A percentile compares a stretch with the other conserved stretches of the same genome.
Evolutionary conservation across 495 filamentous ascomycete genomes (phyloP).

Genomic region (Aspergillus ellipticus): DNA sequence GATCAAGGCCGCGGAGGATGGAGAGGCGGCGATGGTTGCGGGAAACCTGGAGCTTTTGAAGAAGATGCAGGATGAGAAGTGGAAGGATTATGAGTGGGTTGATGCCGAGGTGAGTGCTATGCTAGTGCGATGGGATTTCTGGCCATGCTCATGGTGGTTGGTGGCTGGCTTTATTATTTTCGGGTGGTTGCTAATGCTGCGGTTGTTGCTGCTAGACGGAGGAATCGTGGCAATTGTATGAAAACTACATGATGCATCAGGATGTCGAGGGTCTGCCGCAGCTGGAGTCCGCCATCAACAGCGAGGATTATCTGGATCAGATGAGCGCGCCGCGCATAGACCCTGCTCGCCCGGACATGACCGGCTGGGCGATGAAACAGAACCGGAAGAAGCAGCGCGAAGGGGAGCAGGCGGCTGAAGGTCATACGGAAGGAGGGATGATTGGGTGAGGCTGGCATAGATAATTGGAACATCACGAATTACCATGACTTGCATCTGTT

Average conservation of each 20-base stretch:
- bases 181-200: conserved; percentile 14
- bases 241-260: conserved; percentile 57
- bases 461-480: not conserved
- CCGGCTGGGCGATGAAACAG: conserved; percentile 50
- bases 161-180: not conserved
- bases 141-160: not conserved
- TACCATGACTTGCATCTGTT: not conserved
- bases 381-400: conserved; percentile 37
- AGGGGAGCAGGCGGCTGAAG: conserved; percentile 13
- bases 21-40: conserved; percentile 43
- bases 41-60: conserved; percentile 54
- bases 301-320: conserved; percentile 58
- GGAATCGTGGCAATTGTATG: conserved; percentile 59
- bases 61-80: conserved; percentile 63
- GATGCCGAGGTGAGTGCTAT: conserved; percentile 66
- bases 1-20: conserved; percentile 59
- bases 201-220: conserved; percentile 36
- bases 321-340: conserved; percentile 62
- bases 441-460: not conserved
- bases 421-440: conserved; percentile 25
- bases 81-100: conserved; percentile 60
- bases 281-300: conserved; percentile 50
- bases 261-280: conserved; percentile 45
- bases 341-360: conserved; percentile 45
- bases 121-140: too few relatives aligned